Conservation (phyloP, 139 green algal genomes). For the Chlorella sp. region DNA sequence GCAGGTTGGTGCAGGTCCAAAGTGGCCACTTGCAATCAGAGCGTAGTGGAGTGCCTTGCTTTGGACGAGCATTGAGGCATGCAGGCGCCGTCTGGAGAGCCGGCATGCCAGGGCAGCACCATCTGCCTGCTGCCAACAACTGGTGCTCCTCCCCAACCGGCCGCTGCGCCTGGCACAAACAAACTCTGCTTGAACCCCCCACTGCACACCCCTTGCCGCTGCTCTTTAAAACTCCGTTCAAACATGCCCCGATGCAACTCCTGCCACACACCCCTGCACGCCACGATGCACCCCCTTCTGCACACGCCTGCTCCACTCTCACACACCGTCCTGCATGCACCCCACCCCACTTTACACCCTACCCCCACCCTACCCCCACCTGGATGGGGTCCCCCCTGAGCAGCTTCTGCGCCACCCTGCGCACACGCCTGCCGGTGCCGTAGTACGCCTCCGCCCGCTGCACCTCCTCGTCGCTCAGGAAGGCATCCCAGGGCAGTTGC, state of each 20-base stretch:
- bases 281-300: no score
- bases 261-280: no score
- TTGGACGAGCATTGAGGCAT: no score
- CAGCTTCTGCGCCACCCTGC: conserved; percentile 24
- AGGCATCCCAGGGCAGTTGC: conserved; percentile 10
- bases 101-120: background rate
- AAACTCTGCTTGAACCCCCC: no score
- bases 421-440: conserved; percentile 8
- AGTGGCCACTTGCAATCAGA: no score
- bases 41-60: no score
- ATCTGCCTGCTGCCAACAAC: background rate
- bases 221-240: no score
- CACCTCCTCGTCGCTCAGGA: conserved; percentile 27
- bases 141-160: no score
- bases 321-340: background rate
- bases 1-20: background rate
- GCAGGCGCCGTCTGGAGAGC: no score
- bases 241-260: no score
- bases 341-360: background rate
- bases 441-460: conserved; percentile 32
- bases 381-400: conserved; percentile 23
- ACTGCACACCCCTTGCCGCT: no score
- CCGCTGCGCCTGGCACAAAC: no score
- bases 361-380: background rate
- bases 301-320: background rate